A percentile compares a stretch with the other conserved stretches of the same genome.
These are phyloP conservation scores for Leishmania martiniquensis DNA, from an alignment of 208 protist genomes.

Conservation along the genomic window DNA sequence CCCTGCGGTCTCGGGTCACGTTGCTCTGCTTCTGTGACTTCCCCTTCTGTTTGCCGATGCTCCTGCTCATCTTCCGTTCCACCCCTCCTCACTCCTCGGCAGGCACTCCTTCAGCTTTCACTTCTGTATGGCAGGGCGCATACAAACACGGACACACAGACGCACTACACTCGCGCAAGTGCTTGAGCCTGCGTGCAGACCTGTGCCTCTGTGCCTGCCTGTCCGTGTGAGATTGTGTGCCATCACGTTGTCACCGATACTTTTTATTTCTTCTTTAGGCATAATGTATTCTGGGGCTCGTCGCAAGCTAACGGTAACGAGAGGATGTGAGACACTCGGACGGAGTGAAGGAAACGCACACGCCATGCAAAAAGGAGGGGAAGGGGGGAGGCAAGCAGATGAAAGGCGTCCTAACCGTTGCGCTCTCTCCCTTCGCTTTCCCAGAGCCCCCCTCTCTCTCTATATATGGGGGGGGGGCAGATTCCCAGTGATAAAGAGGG, in stretches of 20 bases:
- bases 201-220: not conserved
- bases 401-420: not conserved
- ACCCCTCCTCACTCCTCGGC: not conserved
- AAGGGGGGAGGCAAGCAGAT: not conserved
- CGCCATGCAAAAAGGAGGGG: not conserved
- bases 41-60: not conserved
- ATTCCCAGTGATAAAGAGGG: not conserved
- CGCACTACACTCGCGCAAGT: not conserved
- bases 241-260: not conserved
- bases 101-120: no score
- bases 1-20: not conserved
- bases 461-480: not conserved
- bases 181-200: not conserved
- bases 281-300: not conserved
- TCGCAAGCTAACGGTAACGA: not conserved
- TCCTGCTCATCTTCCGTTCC: not conserved
- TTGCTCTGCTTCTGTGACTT: not conserved
- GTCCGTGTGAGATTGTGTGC: not conserved
- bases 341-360: not conserved
- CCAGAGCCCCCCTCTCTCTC: not conserved
- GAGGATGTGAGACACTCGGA: not conserved
- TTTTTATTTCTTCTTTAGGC: not conserved
- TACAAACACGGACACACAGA: slow-evolving; percentile 4
- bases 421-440: not conserved
- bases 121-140: not conserved